Conservation (phyloP, 306 rosid species). For the apple (Malus domestica) region DNA sequence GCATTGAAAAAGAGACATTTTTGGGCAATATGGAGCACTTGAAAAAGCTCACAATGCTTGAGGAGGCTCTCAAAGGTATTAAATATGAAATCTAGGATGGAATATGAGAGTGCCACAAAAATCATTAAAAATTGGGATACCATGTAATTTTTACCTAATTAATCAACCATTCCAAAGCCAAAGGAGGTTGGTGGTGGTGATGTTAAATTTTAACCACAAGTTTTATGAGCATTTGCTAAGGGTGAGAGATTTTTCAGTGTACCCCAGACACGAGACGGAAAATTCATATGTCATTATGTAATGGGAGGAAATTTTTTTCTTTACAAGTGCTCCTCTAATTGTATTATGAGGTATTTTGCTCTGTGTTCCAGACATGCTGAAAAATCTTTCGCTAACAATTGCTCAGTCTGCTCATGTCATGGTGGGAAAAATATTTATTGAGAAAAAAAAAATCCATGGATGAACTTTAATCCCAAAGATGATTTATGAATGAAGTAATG, state of each 20-base stretch:
- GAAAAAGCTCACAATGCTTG: not conserved
- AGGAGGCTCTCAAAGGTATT: not conserved
- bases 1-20: not conserved
- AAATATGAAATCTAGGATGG: not conserved
- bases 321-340: too few relatives aligned
- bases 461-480: not conserved
- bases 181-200: not conserved
- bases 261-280: too few relatives aligned
- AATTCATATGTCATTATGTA: too few relatives aligned
- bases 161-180: not conserved
- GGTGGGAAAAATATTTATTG: not conserved
- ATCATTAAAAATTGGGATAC: not conserved
- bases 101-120: not conserved
- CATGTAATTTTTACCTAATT: not conserved
- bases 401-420: too few relatives aligned
- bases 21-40: constrained; percentile 2
- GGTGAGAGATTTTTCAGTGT: too few relatives aligned
- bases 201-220: not conserved
- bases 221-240: not conserved
- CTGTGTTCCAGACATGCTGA: fast-evolving
- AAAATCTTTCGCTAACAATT: too few relatives aligned
- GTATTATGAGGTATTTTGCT: too few relatives aligned
- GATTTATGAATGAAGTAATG: not conserved
- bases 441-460: too few relatives aligned
- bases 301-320: too few relatives aligned